Conservation (phyloP, 73 alveolate genomes). For the Vitrella brassicaformis region DNA sequence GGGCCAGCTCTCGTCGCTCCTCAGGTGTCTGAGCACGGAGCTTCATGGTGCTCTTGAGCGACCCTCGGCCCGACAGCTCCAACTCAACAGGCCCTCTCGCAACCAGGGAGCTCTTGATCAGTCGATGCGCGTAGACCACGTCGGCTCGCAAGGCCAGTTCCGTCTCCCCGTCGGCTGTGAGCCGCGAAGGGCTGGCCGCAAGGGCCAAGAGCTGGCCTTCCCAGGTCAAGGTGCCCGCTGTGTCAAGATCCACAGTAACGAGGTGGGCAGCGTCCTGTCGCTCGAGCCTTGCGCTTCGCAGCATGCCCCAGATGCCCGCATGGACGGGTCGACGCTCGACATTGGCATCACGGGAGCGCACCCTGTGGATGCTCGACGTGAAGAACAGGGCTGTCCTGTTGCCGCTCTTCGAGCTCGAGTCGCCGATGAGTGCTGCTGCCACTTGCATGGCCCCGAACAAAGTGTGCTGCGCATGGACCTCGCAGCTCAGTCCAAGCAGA, state of each 20-base stretch:
- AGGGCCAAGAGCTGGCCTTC: not conserved
- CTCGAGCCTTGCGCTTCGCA: conserved; percentile 14
- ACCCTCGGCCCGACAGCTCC: not conserved
- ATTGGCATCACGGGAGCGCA: no score
- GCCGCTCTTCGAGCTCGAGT: no score
- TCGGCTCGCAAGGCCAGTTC: not conserved
- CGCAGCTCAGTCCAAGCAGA: no score
- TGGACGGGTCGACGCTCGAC: no score
- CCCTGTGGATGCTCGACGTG: no score
- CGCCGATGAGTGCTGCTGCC: no score
- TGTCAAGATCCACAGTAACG: not conserved
- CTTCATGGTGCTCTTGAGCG: no score
- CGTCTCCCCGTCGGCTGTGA: not conserved
- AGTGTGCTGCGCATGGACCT: no score
- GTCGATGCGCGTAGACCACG: not conserved
- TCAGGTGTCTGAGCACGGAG: not conserved
- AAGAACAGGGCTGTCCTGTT: no score
- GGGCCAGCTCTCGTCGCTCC: not conserved
- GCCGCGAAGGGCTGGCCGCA: not conserved
- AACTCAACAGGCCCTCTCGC: not conserved
- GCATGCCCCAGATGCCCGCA: conserved; percentile 21
- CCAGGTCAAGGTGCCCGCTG: not conserved
- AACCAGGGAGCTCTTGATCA: conserved; percentile 4
- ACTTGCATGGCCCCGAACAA: no score
- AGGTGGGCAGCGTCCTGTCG: conserved; percentile 2